Percentiles rank a stretch among this genome's conserved stretches.
These are phyloP conservation scores for Starmera dryadoides DNA, from an alignment of 805 yeast genomes.

Conservation along the genomic window DNA sequence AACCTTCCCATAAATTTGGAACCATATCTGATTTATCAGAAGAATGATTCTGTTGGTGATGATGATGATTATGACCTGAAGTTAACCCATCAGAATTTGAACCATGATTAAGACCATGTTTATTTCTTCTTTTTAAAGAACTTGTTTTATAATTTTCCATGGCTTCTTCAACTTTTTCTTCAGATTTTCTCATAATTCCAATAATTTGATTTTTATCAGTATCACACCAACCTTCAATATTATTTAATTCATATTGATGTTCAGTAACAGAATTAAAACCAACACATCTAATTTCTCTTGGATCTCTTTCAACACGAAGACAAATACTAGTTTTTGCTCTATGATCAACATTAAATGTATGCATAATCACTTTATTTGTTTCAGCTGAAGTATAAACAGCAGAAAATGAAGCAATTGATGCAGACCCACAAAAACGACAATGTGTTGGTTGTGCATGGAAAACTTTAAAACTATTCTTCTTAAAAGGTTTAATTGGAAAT, in stretches of 20 bases:
- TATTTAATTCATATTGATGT: conserved; percentile 55
- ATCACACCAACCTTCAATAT: conserved; percentile 72
- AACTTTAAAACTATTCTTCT: conserved; percentile 48
- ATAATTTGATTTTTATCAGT: conserved; percentile 72
- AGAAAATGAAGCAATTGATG: conserved; percentile 66
- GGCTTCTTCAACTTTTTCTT: conserved; percentile 19
- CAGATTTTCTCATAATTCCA: conserved; percentile 49
- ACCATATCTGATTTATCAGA: conserved; percentile 10
- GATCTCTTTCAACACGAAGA: conserved; percentile 86
- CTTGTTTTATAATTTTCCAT: conserved; percentile 8
- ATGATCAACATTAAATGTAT: conserved; percentile 65
- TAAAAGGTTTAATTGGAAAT: conserved; percentile 56
- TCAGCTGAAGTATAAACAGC: conserved; percentile 62
- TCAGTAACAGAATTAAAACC: conserved; percentile 76
- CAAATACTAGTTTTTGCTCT: conserved; percentile 77
- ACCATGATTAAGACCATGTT: conserved; percentile 3
- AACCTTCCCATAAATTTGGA: conserved; percentile 68
- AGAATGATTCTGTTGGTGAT: no score
- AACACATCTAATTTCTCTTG: conserved; percentile 82
- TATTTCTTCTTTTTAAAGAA: conserved; percentile 9
- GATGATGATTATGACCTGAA: no score
- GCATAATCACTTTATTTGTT: conserved; percentile 53
- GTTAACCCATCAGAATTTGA: background rate
- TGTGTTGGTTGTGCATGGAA: conserved; percentile 83
- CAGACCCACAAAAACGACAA: conserved; percentile 88